These are phyloP conservation scores for Hypseocharis bilobata DNA, from an alignment of 441 rosid species.

Conservation along the genomic window DNA sequence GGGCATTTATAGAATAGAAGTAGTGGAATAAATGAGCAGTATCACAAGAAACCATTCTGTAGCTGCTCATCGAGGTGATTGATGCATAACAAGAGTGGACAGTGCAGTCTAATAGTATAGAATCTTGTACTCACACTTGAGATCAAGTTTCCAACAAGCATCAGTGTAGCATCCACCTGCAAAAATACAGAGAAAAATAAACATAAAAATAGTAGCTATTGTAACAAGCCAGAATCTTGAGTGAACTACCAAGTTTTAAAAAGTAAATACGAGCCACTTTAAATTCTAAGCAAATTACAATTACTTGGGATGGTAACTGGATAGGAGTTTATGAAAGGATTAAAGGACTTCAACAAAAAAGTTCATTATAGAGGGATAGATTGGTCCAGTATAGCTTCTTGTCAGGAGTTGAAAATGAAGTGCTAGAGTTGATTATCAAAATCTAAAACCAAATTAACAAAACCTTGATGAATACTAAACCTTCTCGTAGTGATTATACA, in stretches of 20 bases:
- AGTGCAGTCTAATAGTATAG: slow-evolving; percentile 1
- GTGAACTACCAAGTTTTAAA: background rate
- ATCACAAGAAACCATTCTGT: background rate
- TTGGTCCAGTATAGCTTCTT: too few relatives aligned
- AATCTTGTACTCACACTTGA: slow-evolving; percentile 45
- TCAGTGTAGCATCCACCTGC: slow-evolving; percentile 80
- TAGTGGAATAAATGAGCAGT: background rate
- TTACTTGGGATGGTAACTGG: background rate
- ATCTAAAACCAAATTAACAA: background rate
- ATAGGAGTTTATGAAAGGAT: background rate
- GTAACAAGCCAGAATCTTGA: slow-evolving; percentile 11
- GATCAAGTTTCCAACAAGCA: slow-evolving; percentile 66
- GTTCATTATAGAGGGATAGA: too few relatives aligned
- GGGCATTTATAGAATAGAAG: slow-evolving; percentile 6
- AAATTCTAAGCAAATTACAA: background rate
- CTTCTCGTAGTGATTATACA: background rate
- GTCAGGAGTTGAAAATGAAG: too few relatives aligned
- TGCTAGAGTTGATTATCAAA: too few relatives aligned
- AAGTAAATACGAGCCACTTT: background rate
- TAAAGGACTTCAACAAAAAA: too few relatives aligned
- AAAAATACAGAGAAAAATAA: slow-evolving; percentile 22
- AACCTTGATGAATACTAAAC: background rate
- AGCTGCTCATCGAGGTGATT: slow-evolving; percentile 15
- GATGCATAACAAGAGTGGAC: background rate
- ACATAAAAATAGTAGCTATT: background rate